Conservation (phyloP, 208 protist genomes). For the Acanthamoeba royreba region DNA sequence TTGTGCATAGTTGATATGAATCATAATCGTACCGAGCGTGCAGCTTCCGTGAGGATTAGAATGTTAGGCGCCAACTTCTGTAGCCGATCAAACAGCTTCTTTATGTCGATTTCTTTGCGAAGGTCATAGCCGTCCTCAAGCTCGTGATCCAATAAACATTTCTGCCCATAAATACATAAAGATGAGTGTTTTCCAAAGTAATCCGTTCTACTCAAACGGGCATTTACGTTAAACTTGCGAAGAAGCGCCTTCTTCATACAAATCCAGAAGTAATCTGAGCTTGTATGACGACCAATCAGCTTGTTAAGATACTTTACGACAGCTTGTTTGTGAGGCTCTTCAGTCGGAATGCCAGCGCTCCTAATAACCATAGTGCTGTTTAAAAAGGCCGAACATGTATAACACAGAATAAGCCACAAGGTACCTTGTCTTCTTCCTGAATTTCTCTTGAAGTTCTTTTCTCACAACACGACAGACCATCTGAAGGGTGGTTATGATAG, state of each 20-base stretch:
- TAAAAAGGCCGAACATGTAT: not conserved
- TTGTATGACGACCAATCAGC: not conserved
- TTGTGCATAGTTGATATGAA: no score
- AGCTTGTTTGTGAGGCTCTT: not conserved
- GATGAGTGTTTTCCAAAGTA: not conserved
- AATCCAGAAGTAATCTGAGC: not conserved
- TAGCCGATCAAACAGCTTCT: not conserved
- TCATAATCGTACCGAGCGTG: no score
- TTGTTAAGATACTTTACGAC: not conserved
- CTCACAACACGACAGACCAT: slow-evolving; percentile 1
- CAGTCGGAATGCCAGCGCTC: not conserved
- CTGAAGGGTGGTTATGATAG: not conserved
- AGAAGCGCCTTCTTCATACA: not conserved
- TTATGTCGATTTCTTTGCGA: not conserved
- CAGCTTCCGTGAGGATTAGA: no score
- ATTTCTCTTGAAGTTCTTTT: not conserved
- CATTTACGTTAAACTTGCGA: not conserved
- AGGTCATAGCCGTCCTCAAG: not conserved
- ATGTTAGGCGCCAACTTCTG: not conserved
- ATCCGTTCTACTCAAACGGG: not conserved
- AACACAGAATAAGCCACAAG: not conserved
- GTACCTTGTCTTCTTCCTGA: not conserved
- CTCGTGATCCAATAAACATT: not conserved
- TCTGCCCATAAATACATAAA: not conserved
- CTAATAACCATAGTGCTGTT: not conserved